A percentile compares a stretch with the other conserved stretches of the same genome.
phyloP scores from a whole-genome alignment of 345 rosid genomes.

The Arabidopsis thaliana region TAIR10.1 NC_003070.9:18152501-18153000 shows the following conservation, averaged over 20 bases:
- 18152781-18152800: slow-evolving; percentile 86
- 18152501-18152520: slow-evolving; percentile 65
- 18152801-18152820: slow-evolving; percentile 68
- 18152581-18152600: slow-evolving; percentile 67
- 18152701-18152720: slow-evolving; percentile 60
- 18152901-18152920: slow-evolving; percentile 86
- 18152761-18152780: slow-evolving; percentile 61
- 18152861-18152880: neutral
- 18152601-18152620: neutral
- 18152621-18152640: neutral
- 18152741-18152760: slow-evolving; percentile 90
- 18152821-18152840: neutral
- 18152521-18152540: slow-evolving; percentile 56
- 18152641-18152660: slow-evolving; percentile 7
- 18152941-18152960: slow-evolving; percentile 81
- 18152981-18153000: neutral
- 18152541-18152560: slow-evolving; percentile 74
- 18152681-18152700: slow-evolving; percentile 56
- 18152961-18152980: slow-evolving; percentile 56
- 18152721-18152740: slow-evolving; percentile 87
- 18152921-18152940: slow-evolving; percentile 83
- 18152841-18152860: neutral
- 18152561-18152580: slow-evolving; percentile 69
- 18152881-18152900: slow-evolving; percentile 73
- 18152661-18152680: neutral